Percentiles rank a stretch among this genome's conserved stretches.
Conservation (phyloP, 768 basidiomycete species). For the Amanita molliuscula region DNA sequence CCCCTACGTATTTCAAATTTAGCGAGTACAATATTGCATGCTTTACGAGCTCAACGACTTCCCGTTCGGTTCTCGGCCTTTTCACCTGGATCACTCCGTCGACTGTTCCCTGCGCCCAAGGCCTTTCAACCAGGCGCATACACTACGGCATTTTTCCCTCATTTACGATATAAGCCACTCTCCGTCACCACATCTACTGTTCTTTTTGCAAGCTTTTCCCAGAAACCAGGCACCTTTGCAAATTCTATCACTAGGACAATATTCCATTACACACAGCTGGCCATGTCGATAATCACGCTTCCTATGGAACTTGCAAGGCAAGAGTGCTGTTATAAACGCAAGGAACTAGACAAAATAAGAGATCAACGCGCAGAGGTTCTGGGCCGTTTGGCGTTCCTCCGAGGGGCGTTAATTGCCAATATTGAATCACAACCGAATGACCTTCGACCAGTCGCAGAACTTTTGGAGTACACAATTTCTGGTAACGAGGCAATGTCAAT, state of each 20-base stretch:
- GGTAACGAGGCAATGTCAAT: neutral
- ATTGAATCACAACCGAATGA: slow-evolving; percentile 7
- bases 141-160: slow-evolving; percentile 55
- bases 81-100: slow-evolving; percentile 35
- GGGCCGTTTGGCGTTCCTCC: slow-evolving; percentile 48
- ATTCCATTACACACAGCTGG: neutral
- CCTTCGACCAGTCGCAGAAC: slow-evolving; percentile 6
- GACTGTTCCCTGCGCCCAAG: slow-evolving; percentile 34
- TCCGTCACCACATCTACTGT: slow-evolving; percentile 10
- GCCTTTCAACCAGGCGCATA: slow-evolving; percentile 40
- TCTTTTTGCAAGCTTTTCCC: slow-evolving; percentile 6
- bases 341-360: slow-evolving; percentile 49
- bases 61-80: slow-evolving; percentile 37
- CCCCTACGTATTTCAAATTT: slow-evolving; percentile 31
- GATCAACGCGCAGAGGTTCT: slow-evolving; percentile 60
- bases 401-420: slow-evolving; percentile 22
- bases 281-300: slow-evolving; percentile 20
- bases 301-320: slow-evolving; percentile 57
- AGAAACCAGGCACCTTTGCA: slow-evolving; percentile 5
- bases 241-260: neutral
- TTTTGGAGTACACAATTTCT: slow-evolving; percentile 7
- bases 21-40: slow-evolving; percentile 26
- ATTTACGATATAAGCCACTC: slow-evolving; percentile 29
- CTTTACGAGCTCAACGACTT: slow-evolving; percentile 31
- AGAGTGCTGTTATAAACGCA: slow-evolving; percentile 56